phyloP scores from a whole-genome alignment of 768 basidiomycete species.

The Chalciporus sphaerocephalus region DNA sequence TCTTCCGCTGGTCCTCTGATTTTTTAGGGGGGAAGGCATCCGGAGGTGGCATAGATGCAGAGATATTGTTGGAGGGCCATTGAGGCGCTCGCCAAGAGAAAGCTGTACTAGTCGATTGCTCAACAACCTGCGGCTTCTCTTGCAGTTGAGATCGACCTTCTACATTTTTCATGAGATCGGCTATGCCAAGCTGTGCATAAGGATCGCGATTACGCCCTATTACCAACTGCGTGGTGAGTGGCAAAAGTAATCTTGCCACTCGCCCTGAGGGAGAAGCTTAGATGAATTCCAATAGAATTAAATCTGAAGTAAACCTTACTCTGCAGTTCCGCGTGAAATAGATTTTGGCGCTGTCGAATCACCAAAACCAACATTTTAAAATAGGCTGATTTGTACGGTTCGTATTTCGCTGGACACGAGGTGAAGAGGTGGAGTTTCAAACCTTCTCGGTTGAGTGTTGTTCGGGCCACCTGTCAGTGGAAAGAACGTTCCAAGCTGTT shows the following conservation, averaged over 20 bases:
- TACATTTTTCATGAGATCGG: slow-evolving; percentile 25
- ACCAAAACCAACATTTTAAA: slow-evolving; percentile 44
- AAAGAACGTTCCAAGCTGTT: neutral
- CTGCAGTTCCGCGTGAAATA: slow-evolving; percentile 25
- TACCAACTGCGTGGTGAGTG: slow-evolving; percentile 29
- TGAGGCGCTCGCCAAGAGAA: slow-evolving; percentile 16
- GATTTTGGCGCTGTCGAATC: slow-evolving; percentile 30
- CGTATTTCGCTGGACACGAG: slow-evolving; percentile 37
- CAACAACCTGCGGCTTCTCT: slow-evolving; percentile 19
- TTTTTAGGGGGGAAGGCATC: slow-evolving; percentile 31
- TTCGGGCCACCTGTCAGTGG: slow-evolving; percentile 40
- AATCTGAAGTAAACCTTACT: slow-evolving; percentile 14
- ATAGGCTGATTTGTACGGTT: slow-evolving; percentile 46
- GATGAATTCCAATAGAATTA: slow-evolving; percentile 4
- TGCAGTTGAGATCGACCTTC: slow-evolving; percentile 13
- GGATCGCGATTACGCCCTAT: slow-evolving; percentile 29
- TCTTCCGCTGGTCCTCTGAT: slow-evolving; percentile 14
- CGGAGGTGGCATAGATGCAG: slow-evolving; percentile 38
- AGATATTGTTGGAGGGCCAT: slow-evolving; percentile 22
- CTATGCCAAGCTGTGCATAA: slow-evolving; percentile 33
- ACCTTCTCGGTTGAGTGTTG: slow-evolving; percentile 41
- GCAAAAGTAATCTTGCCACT: slow-evolving; percentile 31
- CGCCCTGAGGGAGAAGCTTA: slow-evolving; percentile 21
- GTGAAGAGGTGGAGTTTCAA: slow-evolving; percentile 45
- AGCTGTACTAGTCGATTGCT: slow-evolving; percentile 9